Evolutionary conservation across 495 filamentous ascomycete genomes (phyloP).

Genomic region (Podospora conica): DNA sequence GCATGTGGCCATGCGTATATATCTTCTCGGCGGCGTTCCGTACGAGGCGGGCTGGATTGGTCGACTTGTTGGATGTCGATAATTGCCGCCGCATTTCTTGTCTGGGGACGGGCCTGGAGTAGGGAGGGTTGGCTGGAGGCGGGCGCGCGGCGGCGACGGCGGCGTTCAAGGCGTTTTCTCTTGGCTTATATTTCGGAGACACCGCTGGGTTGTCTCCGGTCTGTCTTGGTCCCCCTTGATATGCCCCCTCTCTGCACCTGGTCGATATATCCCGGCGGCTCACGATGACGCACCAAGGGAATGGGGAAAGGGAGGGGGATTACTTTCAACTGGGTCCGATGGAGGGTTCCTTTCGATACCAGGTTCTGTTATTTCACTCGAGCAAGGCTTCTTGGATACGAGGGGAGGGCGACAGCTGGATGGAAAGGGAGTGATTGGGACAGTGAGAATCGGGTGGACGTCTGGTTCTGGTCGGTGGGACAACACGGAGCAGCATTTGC

Average conservation of each 20-base stretch:
- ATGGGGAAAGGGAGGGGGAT: not conserved
- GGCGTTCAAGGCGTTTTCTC: constrained; percentile 11
- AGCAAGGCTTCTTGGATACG: not conserved
- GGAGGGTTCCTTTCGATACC: not conserved
- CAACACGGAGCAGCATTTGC: not conserved
- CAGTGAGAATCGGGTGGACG: not conserved
- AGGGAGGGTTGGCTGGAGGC: not conserved
- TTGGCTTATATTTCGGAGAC: not conserved
- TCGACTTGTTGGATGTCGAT: not conserved
- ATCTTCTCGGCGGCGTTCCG: not conserved
- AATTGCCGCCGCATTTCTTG: not conserved
- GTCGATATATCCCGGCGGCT: not conserved
- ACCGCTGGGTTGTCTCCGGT: not conserved
- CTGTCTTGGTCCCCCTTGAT: not conserved
- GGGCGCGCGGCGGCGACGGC: not conserved
- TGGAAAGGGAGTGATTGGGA: not conserved
- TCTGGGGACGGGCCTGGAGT: not conserved
- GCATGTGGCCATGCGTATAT: not conserved
- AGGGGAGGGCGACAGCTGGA: not conserved
- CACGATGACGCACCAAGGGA: not conserved
- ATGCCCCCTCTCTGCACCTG: not conserved
- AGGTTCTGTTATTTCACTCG: not conserved
- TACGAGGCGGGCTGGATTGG: not conserved
- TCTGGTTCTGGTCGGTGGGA: not conserved
- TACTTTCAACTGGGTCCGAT: not conserved